These are phyloP conservation scores for Microcyclospora pomicola DNA, from an alignment of 2,329 filamentous ascomycete species.

Conservation along the genomic window DNA sequence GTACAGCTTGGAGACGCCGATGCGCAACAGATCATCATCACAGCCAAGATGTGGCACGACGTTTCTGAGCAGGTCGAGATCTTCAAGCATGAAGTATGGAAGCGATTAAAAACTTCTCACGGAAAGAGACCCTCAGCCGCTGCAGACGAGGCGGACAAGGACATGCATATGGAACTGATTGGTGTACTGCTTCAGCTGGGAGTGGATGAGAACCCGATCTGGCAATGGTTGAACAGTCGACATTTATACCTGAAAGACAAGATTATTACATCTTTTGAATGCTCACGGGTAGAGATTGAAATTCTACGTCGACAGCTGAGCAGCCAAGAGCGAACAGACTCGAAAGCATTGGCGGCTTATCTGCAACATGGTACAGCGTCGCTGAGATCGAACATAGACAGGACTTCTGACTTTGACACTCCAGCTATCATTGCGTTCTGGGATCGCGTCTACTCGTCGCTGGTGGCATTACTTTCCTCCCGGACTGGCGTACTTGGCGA, in stretches of 20 bases:
- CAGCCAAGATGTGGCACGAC: conserved; percentile 89
- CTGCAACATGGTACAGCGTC: conserved; percentile 35
- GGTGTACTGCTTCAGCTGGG: conserved; percentile 80
- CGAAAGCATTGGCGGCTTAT: conserved; percentile 58
- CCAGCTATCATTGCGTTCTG: conserved; percentile 76
- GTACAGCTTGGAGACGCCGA: conserved; percentile 59
- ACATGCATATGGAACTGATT: conserved; percentile 89
- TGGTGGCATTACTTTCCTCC: conserved; percentile 59
- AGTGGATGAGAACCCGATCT: conserved; percentile 90
- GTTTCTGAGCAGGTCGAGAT: conserved; percentile 72
- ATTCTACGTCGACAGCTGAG: conserved; percentile 72
- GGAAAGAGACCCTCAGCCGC: conserved; percentile 14
- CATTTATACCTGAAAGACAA: conserved; percentile 82
- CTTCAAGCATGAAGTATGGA: conserved; percentile 87
- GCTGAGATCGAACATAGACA: conserved; percentile 33
- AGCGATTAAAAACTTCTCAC: conserved; percentile 40
- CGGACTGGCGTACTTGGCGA: conserved; percentile 73
- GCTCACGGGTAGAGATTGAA: conserved; percentile 85
- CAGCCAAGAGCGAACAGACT: conserved; percentile 54
- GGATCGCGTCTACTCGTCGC: conserved; percentile 69
- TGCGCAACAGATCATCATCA: conserved; percentile 73
- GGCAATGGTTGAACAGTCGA: conserved; percentile 83
- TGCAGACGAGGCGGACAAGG: conserved; percentile 33
- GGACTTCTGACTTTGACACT: conserved; percentile 50
- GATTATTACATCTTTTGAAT: conserved; percentile 65